Base-by-base conservation (phyloP, 164 flowering plant species). In the Umbellularia californica region DNA sequence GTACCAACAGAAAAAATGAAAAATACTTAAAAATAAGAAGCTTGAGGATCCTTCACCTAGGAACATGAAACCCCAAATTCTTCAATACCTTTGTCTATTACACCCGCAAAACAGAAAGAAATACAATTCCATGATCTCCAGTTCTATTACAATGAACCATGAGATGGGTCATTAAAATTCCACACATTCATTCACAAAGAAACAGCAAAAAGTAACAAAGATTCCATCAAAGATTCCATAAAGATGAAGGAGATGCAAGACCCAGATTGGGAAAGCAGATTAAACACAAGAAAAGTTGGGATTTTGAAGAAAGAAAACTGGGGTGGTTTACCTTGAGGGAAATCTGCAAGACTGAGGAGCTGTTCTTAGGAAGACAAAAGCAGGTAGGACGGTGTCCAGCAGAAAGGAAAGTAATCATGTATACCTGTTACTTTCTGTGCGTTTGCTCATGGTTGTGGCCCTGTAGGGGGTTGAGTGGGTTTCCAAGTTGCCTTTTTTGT, bases 311-410 rank as follows among this genome's bases (percentile, higher is more conserved):
- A 64, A 25, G 24, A 5, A 25, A 64, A 64, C 5, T 3, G 28
- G 67, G 33, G 67, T 64, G 24, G 28, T 25, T 64, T 64, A 64
- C 67, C 67, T 64, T 24, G 67, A 64, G 67, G 23, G 67, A 64
- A 24, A 64, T 4, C 28, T 64, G 67, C 67, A 64, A 25, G 1
- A 25, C 12, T 7, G 1, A n/a, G 33, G 24, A 64, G 28, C 15
- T 11, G 28, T 24, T 64, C 67, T 11, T 64, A 64, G 24, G 67
- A 64, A 64, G 28, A 25, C 5, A 14, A 14, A 25, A 11, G 24
- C 28, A 23, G 28, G 33, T 5, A 55, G 60, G 2, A 3, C n/a
- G 60, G 6, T 15, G 20, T 17, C 20, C 22, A n/a, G 22, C 12
- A 23, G 24, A 24, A 64, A 12, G 6, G 33, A 64, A 64, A 24